These are phyloP conservation scores for Lentinula detonsa DNA, from an alignment of 768 basidiomycete species.

Conservation along the genomic window DNA sequence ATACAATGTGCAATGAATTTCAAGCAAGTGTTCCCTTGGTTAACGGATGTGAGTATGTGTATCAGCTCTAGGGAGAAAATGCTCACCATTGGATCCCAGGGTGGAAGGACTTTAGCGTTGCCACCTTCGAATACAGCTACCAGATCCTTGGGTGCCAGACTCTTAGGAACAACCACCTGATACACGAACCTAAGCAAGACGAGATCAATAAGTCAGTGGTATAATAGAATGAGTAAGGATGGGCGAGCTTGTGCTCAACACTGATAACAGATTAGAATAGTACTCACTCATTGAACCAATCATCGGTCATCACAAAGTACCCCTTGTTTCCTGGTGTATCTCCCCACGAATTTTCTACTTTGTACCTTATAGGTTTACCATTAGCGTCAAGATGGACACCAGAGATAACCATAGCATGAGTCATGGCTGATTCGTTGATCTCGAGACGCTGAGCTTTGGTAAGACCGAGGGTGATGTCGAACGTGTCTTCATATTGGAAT, in stretches of 20 bases:
- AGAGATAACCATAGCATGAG: slow-evolving; percentile 93
- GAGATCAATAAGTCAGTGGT: not conserved
- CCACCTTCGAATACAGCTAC: slow-evolving; percentile 72
- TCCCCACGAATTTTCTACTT: slow-evolving; percentile 97
- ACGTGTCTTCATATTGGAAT: slow-evolving; percentile 82
- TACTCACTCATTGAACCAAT: slow-evolving; percentile 87
- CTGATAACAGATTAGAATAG: not conserved
- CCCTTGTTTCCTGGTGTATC: slow-evolving; percentile 73
- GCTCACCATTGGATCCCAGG: slow-evolving; percentile 89
- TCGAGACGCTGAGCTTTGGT: slow-evolving; percentile 83
- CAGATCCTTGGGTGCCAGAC: slow-evolving; percentile 74
- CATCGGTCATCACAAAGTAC: slow-evolving; percentile 87
- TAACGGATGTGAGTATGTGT: not conserved
- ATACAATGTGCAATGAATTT: not conserved
- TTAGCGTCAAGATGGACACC: slow-evolving; percentile 79
- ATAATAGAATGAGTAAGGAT: not conserved
- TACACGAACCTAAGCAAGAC: slow-evolving; percentile 64
- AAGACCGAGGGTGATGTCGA: slow-evolving; percentile 73
- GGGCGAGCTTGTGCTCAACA: not conserved
- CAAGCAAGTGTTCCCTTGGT: slow-evolving; percentile 21
- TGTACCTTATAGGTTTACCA: slow-evolving; percentile 83
- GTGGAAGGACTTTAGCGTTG: slow-evolving; percentile 62
- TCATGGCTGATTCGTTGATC: slow-evolving; percentile 85
- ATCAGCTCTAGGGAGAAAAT: not conserved
- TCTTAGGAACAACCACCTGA: slow-evolving; percentile 86